Evolutionary conservation across 208 protist species (phyloP).

Genomic region (Polymyxa betae): DNA sequence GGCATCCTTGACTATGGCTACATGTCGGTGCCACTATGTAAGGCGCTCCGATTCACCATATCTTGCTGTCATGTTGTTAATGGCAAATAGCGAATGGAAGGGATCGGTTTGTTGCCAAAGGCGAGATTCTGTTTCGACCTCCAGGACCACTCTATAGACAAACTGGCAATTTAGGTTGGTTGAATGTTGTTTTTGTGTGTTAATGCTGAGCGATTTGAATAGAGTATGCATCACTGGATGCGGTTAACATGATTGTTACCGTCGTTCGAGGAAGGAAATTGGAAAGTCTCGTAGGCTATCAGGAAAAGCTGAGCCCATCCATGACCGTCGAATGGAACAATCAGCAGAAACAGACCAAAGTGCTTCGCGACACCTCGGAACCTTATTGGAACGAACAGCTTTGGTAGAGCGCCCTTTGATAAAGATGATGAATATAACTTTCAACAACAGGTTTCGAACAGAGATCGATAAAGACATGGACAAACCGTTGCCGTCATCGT

Average conservation of each 20-base stretch:
- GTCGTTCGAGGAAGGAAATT: background rate
- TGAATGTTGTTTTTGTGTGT: background rate
- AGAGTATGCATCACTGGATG: slow-evolving; percentile 33
- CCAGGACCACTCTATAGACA: slow-evolving; percentile 9
- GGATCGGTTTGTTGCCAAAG: slow-evolving; percentile 2
- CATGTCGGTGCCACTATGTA: slow-evolving; percentile 8
- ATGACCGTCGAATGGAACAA: slow-evolving; percentile 43
- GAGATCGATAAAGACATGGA: slow-evolving; percentile 43
- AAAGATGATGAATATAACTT: too few relatives aligned
- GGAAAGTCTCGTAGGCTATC: slow-evolving; percentile 32
- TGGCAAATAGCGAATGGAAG: background rate
- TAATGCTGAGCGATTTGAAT: background rate
- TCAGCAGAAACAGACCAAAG: background rate
- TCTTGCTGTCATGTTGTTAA: background rate
- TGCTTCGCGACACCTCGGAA: background rate
- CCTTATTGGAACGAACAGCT: slow-evolving; percentile 44
- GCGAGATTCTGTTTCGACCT: background rate
- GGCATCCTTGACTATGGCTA: slow-evolving; percentile 41
- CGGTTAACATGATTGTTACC: slow-evolving; percentile 25
- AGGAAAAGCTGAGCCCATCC: background rate
- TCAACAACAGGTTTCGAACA: background rate
- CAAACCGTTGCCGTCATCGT: background rate
- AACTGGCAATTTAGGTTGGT: slow-evolving; percentile 11
- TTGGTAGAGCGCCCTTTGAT: too few relatives aligned
- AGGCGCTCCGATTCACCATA: background rate